A percentile compares a stretch with the other conserved stretches of the same genome.
Conservation (phyloP, 2,329 filamentous ascomycete genomes). For the Pseudogymnoascus sp. region DNA sequence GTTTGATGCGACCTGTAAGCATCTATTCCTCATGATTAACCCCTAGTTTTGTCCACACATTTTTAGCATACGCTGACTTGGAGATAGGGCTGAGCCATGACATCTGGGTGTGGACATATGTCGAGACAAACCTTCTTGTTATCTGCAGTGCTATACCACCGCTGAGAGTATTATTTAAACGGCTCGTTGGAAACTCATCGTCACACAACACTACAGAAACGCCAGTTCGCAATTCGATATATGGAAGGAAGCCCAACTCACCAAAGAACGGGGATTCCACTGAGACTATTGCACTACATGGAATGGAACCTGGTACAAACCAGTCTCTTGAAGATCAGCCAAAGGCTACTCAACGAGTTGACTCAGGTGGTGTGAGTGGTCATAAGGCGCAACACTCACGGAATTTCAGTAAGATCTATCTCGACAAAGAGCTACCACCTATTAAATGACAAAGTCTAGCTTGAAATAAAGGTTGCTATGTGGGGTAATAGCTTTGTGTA, state of each 20-base stretch:
- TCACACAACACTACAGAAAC: background rate
- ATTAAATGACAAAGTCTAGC: background rate
- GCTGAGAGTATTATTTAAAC: background rate
- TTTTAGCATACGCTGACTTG: background rate
- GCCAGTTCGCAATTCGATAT: background rate
- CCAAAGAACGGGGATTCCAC: background rate
- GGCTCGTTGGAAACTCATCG: background rate
- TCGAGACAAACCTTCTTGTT: constrained; percentile 2
- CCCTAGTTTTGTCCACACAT: too few species aligned
- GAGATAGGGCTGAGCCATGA: background rate
- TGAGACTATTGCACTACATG: background rate
- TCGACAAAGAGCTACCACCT: background rate
- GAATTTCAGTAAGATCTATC: background rate
- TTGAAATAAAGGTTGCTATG: background rate
- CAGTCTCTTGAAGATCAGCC: background rate
- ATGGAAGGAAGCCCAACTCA: background rate
- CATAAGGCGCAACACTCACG: background rate
- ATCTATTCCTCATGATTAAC: background rate
- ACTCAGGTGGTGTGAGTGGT: background rate
- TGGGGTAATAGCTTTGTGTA: background rate
- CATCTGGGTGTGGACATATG: background rate
- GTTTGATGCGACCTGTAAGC: constrained; percentile 2
- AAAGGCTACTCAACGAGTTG: background rate
- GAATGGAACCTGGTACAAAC: background rate
- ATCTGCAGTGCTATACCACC: background rate